These are phyloP conservation scores for Wickerhamiella occidentalis DNA, from an alignment of 805 yeast species.

Conservation along the genomic window DNA sequence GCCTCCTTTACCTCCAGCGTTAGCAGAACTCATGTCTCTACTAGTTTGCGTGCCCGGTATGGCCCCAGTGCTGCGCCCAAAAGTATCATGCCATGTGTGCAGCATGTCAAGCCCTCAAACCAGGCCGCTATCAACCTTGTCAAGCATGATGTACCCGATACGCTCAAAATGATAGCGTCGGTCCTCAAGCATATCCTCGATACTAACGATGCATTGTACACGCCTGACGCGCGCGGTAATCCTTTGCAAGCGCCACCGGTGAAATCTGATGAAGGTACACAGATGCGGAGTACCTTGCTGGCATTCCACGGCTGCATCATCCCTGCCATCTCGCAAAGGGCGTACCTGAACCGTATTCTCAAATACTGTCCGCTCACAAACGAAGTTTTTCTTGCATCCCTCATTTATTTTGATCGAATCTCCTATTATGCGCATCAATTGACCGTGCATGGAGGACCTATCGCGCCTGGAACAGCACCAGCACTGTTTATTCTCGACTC, in stretches of 20 bases:
- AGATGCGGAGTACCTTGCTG: conserved; percentile 35
- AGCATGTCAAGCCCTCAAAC: not conserved
- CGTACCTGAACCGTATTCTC: conserved; percentile 77
- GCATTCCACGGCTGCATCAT: conserved; percentile 94
- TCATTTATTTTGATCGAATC: conserved; percentile 90
- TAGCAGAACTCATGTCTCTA: not conserved
- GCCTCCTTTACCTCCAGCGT: not conserved
- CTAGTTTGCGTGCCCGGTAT: not conserved
- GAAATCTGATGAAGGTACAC: conserved; percentile 22
- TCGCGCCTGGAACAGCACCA: conserved; percentile 24
- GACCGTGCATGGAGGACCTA: conserved; percentile 12
- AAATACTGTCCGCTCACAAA: conserved; percentile 98
- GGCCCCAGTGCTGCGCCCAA: conserved; percentile 9
- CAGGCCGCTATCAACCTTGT: conserved; percentile 43
- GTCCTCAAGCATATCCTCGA: conserved; percentile 76
- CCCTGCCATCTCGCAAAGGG: conserved; percentile 88
- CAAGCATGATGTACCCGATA: conserved; percentile 67
- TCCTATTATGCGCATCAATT: conserved; percentile 60
- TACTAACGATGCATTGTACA: conserved; percentile 75
- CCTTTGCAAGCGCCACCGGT: conserved; percentile 18
- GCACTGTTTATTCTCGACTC: conserved; percentile 91
- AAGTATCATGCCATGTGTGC: conserved; percentile 4
- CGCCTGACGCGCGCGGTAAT: conserved; percentile 37
- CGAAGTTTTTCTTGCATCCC: conserved; percentile 79
- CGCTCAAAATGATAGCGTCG: conserved; percentile 74